These are phyloP conservation scores for Volvox carteri DNA, from an alignment of 163 green algal species.

Conservation along the genomic window DNA sequence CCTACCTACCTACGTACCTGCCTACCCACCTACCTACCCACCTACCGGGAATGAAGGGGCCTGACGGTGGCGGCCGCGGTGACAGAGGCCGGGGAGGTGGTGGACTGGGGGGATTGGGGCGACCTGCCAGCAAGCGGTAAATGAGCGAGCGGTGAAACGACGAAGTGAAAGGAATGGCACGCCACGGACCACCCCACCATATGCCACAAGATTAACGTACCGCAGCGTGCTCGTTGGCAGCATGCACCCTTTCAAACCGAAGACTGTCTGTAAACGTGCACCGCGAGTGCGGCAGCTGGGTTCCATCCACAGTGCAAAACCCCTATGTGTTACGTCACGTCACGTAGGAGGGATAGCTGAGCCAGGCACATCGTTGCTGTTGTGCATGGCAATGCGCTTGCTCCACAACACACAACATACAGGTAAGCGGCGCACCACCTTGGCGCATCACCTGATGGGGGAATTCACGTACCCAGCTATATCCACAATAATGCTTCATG, in stretches of 20 bases:
- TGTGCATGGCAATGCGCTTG: too few relatives aligned
- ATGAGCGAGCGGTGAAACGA: too few relatives aligned
- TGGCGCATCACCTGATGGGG: neutral
- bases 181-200: neutral
- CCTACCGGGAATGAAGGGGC: neutral
- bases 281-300: neutral
- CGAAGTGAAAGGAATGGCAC: too few relatives aligned
- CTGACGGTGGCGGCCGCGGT: too few relatives aligned
- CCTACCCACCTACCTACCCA: too few relatives aligned
- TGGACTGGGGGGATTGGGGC: neutral
- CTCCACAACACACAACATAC: too few relatives aligned
- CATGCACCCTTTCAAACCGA: too few relatives aligned
- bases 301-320: neutral
- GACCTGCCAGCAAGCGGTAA: too few relatives aligned
- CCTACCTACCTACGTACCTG: too few relatives aligned
- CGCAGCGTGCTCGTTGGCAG: neutral
- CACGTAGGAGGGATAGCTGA: neutral
- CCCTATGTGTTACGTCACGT: neutral
- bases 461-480: neutral
- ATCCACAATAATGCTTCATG: neutral
- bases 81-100: too few relatives aligned
- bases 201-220: neutral
- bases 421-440: neutral
- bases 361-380: neutral
- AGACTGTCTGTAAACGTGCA: neutral